Evolutionary conservation across 495 filamentous ascomycete genomes (phyloP).

Genomic region (Trichoderma reesei): DNA sequence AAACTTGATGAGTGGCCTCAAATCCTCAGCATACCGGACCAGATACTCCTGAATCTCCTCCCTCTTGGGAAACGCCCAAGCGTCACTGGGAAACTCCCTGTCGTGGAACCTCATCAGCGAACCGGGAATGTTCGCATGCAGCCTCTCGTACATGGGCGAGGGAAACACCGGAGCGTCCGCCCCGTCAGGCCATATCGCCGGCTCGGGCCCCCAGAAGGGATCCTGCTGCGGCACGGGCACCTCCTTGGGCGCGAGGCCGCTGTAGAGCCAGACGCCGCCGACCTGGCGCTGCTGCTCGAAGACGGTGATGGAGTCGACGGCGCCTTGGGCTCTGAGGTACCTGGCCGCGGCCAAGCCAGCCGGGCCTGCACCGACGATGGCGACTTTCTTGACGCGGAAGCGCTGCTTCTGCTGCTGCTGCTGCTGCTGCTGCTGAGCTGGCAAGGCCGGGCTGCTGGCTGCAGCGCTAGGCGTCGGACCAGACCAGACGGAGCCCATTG

Average conservation of each 20-base stretch:
- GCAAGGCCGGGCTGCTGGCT: not conserved
- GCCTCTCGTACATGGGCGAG: constrained; percentile 65
- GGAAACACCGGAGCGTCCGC: constrained; percentile 41
- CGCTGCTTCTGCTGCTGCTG: not conserved
- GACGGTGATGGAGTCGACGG: constrained; percentile 61
- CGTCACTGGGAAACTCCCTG: constrained; percentile 47
- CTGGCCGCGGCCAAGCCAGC: constrained; percentile 59
- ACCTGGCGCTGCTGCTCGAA: constrained; percentile 69
- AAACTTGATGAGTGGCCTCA: constrained; percentile 39
- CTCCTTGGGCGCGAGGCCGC: constrained; percentile 23
- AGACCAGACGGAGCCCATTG: not conserved
- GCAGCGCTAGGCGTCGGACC: not conserved
- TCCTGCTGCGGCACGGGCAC: constrained; percentile 32
- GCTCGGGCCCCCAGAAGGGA: constrained; percentile 30
- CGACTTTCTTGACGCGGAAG: constrained; percentile 44
- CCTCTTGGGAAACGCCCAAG: constrained; percentile 63
- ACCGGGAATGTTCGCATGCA: constrained; percentile 85
- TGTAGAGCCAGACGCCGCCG: constrained; percentile 82
- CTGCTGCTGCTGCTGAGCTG: not conserved
- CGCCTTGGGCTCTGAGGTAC: constrained; percentile 63
- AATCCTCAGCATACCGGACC: constrained; percentile 56
- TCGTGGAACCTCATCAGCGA: constrained; percentile 74
- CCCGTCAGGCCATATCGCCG: constrained; percentile 22
- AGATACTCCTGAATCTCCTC: constrained; percentile 62
- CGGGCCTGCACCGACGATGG: constrained; percentile 63